Evolutionary conservation across 1,284 basidiomycete genomes (phyloP).

Genomic region (Omphalotus olearius): DNA sequence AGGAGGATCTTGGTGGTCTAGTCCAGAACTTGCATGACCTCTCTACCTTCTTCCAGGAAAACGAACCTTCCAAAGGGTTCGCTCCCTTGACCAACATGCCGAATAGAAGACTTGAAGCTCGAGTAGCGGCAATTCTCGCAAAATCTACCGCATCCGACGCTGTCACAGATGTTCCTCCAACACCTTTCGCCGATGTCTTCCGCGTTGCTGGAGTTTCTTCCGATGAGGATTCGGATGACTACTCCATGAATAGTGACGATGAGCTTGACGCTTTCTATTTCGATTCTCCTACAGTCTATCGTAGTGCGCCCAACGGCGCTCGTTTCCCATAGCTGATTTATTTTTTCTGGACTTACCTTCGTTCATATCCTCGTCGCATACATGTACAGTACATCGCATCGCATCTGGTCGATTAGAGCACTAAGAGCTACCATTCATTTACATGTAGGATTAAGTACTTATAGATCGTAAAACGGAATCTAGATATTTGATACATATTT

Average conservation of each 20-base stretch:
- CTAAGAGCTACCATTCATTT: too few species aligned
- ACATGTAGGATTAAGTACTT: too few species aligned
- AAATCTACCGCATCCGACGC: slow-evolving; percentile 57
- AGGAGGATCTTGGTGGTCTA: slow-evolving; percentile 77
- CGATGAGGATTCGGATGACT: slow-evolving; percentile 47
- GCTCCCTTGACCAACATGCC: slow-evolving; percentile 28
- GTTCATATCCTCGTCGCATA: not conserved
- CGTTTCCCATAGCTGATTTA: slow-evolving; percentile 14
- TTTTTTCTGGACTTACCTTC: not conserved
- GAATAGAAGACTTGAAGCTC: slow-evolving; percentile 63
- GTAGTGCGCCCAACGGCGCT: slow-evolving; percentile 37
- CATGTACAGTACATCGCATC: too few species aligned
- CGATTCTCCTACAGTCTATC: slow-evolving; percentile 47
- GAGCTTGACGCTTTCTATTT: slow-evolving; percentile 69
- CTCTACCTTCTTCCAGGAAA: slow-evolving; percentile 77
- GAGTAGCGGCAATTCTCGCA: slow-evolving; percentile 75
- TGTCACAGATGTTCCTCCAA: slow-evolving; percentile 55
- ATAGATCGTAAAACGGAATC: too few species aligned
- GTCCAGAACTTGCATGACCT: slow-evolving; percentile 86
- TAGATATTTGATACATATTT: too few species aligned
- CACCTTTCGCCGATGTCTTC: slow-evolving; percentile 77
- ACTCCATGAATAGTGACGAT: slow-evolving; percentile 48
- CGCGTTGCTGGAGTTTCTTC: slow-evolving; percentile 43
- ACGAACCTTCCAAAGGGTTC: slow-evolving; percentile 18
- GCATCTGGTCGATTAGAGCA: too few species aligned